Evolutionary conservation across 83 land plant genomes (phyloP), one percentile per base, ranked within the genome.

Genomic region (Picea abies): DNA sequence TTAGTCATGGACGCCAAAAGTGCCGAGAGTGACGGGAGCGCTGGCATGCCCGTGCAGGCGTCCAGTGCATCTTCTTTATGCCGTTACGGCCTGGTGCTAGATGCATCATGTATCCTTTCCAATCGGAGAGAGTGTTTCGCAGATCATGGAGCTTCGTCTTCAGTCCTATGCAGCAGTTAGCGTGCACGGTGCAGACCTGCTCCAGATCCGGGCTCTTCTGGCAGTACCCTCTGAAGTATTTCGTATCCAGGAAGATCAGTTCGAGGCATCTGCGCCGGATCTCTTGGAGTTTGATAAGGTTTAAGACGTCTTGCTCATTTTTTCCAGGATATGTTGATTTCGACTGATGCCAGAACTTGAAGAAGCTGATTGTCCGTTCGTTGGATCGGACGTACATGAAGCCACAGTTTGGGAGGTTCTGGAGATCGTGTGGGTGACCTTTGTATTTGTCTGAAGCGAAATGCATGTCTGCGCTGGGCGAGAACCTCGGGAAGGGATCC

Each of bases 361-460:
- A 83, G 20, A 83, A 78, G 11, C 16, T 62, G 11, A 79, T 37
- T 22, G 84, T 83, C 23, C 62, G 15, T 32, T 79, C 2, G 44
- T 78, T 76, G 12, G 84, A 49, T 4, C 16, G 68, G 10, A 83
- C 84, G 44, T 62, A 81, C 61, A 79, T 64, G 52, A 78, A 83
- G 15, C 84, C 84, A 29, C 84, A 84, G 22, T 83, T 83, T 3
- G 63, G n/a, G 15, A 8, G 2, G 47, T 83, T 83, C 7, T 60
- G 12, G 16, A 49, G 37, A 37, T 47, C 62, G 8, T 64, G 6
- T 17, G 82, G 37, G 12, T 82, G 23, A n/a, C 95, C 91, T 44
- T 64, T 67, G 87, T 81, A 92, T 1, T 5, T 0, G 52, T 92
- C 95, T n/a, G 85, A 84, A 56, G 92, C 90, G 4, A 92, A 82